Conservation (phyloP, 176 grass and related monocot species). For the Carex kokanica region DNA sequence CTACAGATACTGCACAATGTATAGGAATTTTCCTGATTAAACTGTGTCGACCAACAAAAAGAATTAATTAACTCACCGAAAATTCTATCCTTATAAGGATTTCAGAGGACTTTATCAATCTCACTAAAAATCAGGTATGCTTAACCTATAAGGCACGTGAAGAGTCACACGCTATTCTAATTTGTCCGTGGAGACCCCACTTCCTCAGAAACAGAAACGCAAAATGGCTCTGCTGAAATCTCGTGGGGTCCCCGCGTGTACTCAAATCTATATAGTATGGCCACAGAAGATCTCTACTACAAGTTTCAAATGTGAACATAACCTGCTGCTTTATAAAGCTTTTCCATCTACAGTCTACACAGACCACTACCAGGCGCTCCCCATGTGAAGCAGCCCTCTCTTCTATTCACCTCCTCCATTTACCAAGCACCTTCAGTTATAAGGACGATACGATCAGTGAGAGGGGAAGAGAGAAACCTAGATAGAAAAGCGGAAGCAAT, state of each 20-base stretch:
- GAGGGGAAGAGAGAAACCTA: conserved; percentile 10
- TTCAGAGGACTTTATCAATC: not conserved
- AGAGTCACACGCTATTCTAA: not conserved
- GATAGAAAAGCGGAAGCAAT: not conserved
- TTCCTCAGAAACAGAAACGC: not conserved
- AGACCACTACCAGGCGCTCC: conserved; percentile 11
- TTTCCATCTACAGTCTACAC: not conserved
- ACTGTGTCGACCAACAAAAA: not conserved
- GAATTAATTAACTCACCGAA: not conserved
- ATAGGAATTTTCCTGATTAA: not conserved
- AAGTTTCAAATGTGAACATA: not conserved
- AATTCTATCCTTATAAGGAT: not conserved
- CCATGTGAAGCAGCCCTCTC: conserved; percentile 24
- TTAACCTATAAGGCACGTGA: not conserved
- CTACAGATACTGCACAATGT: too few species aligned
- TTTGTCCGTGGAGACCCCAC: not conserved
- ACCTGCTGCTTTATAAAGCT: not conserved
- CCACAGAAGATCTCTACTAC: not conserved
- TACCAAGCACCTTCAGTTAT: not conserved
- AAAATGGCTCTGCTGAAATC: not conserved
- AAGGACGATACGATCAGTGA: not conserved
- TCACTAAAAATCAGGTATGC: not conserved
- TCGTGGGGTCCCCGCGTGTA: not conserved
- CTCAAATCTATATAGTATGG: not conserved
- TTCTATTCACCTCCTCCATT: not conserved